Conservation (phyloP, 257 asterid genomes). For the Penstemon davidsonii region DNA sequence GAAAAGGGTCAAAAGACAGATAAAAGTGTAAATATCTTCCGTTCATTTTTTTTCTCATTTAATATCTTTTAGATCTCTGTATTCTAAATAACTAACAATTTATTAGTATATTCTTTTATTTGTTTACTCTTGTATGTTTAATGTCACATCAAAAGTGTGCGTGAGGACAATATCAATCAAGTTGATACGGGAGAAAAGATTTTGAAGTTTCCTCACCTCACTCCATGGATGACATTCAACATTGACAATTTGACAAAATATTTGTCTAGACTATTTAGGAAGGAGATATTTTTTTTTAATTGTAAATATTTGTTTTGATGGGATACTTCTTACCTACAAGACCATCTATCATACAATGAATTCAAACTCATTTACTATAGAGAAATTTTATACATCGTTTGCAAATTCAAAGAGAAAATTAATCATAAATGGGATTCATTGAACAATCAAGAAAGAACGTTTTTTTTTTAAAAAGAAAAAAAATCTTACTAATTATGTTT, state of each 20-base stretch:
- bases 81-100: background rate
- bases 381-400: no score
- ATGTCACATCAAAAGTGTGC: conserved; percentile 37
- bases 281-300: conserved; percentile 4
- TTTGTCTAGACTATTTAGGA: conserved; percentile 23
- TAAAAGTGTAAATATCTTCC: conserved; percentile 42
- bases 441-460: no score
- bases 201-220: conserved; percentile 26
- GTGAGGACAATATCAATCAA: conserved; percentile 32
- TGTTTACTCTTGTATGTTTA: background rate
- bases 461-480: no score
- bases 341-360: background rate
- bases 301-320: background rate
- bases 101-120: background rate
- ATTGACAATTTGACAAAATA: conserved; percentile 38
- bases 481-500: no score
- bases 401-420: no score
- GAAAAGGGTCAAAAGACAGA: conserved; percentile 23
- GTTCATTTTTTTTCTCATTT: background rate
- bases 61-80: conserved; percentile 11
- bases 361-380: background rate
- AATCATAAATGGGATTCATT: no score
- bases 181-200: conserved; percentile 20
- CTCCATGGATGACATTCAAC: conserved; percentile 42
- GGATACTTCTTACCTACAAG: no score